Base-by-base conservation (phyloP, 2,329 filamentous ascomycete genomes). In the Apiospora malaysiana region DNA sequence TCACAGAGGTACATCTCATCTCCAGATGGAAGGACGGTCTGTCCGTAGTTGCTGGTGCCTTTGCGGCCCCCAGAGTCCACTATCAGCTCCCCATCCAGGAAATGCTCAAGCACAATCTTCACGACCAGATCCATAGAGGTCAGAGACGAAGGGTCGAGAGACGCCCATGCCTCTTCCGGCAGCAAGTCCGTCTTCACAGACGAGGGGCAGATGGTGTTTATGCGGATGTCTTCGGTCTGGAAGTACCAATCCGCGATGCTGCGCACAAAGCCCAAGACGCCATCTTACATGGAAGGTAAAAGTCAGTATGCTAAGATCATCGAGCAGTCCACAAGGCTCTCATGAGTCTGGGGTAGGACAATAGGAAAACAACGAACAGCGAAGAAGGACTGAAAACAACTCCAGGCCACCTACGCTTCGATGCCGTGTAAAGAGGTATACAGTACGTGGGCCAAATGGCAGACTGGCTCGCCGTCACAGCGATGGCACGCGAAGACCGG, bases 201-300 rank as follows among this genome's bases (percentile, higher is more conserved):
- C 32, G 47, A 42, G 16, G 68, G 68, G 45, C 68, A 69, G 2
- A 69, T n/a, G 18, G 49, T 21, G 37, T 69, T 69, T 14, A 69
- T 16, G 27, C 68, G 68, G n/a, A 69, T 69, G 27, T 18, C 42
- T 14, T 69, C 51, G 37, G 47, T 65, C 47, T 56, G 12, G n/a
- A 43, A 45, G 21, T 69, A 69, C 68, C 68, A 69, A 42, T 65
- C 68, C 21, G 46, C 51, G 6, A 69, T 27, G n/a, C 47, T 63
- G 25, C 68, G 49, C 68, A 69, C 37, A 46, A 69, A 69, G 16
- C 68, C 68, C 32, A 69, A 9, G 1, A 66, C 40, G n/a, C 68
- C 68, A 69, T 69, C 68, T 69, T 40, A 10, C 4, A 21, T 6
- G 25, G 43, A n/a, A n/a, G n/a, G n/a, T n/a, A n/a, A n/a, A 10